Evolutionary conservation across 2,329 filamentous ascomycete genomes (phyloP).

Genomic region (Nannizziopsis barbatae): DNA sequence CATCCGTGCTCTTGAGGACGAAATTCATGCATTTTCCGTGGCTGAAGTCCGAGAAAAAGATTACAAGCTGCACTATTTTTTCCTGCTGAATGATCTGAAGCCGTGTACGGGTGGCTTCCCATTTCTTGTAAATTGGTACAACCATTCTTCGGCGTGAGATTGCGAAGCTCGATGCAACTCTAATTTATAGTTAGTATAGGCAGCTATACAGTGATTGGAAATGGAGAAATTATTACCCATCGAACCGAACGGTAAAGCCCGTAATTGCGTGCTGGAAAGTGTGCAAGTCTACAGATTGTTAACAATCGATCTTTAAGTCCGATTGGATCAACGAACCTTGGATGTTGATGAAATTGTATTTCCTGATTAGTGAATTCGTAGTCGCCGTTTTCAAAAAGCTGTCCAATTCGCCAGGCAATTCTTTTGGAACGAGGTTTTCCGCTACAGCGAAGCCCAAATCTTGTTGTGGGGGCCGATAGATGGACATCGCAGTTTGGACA

Average conservation of each 20-base stretch:
- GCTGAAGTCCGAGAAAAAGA: constrained; percentile 78
- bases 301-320: constrained; percentile 9
- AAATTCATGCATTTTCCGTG: constrained; percentile 87
- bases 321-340: constrained; percentile 22
- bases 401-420: constrained; percentile 51
- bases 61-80: constrained; percentile 63
- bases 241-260: constrained; percentile 65
- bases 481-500: constrained; percentile 50
- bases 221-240: constrained; percentile 37
- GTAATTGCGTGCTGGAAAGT: constrained; percentile 68
- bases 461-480: constrained; percentile 61
- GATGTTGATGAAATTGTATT: constrained; percentile 55
- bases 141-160: constrained; percentile 81
- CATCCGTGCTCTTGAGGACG: constrained; percentile 69
- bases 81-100: constrained; percentile 71
- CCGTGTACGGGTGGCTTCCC: constrained; percentile 70
- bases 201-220: background rate
- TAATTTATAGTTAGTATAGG: constrained; percentile 16
- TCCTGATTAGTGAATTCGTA: constrained; percentile 56
- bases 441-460: constrained; percentile 68
- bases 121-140: constrained; percentile 87
- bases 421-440: constrained; percentile 52
- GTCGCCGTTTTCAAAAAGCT: constrained; percentile 51
- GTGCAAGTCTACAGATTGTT: constrained; percentile 51
- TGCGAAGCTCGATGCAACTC: constrained; percentile 60